Evolutionary conservation across 352 stramenopile genomes (phyloP).

Genomic region (Phytopythium helicoides): DNA sequence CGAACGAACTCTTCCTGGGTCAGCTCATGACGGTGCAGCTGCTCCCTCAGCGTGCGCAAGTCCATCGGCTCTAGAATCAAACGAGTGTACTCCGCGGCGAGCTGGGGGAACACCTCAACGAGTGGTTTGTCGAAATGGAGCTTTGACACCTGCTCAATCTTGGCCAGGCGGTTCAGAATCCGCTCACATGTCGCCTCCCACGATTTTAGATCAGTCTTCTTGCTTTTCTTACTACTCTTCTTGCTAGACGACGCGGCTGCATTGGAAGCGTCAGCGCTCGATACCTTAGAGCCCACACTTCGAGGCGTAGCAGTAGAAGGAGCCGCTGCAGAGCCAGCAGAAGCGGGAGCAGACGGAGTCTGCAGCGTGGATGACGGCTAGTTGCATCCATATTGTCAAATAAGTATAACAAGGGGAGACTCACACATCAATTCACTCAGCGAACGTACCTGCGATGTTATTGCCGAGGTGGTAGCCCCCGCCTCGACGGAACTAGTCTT

Average conservation of each 20-base stretch:
- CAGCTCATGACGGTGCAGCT: slow-evolving; percentile 56
- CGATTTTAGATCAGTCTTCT: slow-evolving; percentile 70
- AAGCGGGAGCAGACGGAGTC: no score
- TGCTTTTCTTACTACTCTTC: slow-evolving; percentile 63
- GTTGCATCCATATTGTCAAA: neutral
- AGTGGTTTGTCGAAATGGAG: slow-evolving; percentile 80
- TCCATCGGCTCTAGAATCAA: slow-evolving; percentile 84
- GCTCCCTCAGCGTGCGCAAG: slow-evolving; percentile 64
- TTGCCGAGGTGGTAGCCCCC: neutral
- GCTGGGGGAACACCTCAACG: slow-evolving; percentile 72
- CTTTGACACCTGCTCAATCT: slow-evolving; percentile 80
- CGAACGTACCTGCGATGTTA: no score
- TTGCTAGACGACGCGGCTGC: slow-evolving; percentile 30
- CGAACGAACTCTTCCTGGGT: slow-evolving; percentile 55
- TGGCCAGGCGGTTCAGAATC: slow-evolving; percentile 62
- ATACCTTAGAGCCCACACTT: slow-evolving; percentile 33
- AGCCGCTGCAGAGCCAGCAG: no score
- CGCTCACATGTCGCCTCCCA: slow-evolving; percentile 74
- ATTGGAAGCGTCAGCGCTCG: slow-evolving; percentile 20
- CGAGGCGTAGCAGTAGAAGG: neutral
- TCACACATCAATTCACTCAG: no score
- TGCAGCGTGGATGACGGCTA: no score
- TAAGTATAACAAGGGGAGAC: no score
- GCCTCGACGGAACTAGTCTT: neutral
- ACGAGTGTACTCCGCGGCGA: slow-evolving; percentile 54